Base-by-base conservation (phyloP, 2,329 filamentous ascomycete genomes). In the Ascochyta fabae region DNA sequence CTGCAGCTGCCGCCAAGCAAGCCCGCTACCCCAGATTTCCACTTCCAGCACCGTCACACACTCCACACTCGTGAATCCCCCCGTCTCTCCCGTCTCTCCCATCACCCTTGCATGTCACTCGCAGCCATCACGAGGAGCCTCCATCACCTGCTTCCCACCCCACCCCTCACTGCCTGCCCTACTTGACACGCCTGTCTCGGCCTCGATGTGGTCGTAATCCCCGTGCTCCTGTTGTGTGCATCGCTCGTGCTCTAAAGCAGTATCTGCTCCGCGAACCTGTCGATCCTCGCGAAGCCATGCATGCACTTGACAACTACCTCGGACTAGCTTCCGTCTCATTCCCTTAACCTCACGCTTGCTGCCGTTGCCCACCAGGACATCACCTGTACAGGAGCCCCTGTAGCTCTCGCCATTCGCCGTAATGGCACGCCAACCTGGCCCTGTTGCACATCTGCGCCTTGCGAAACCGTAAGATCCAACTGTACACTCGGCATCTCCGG, bases 271-370 rank as follows among this genome's bases (percentile, higher is more conserved):
- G 52, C 36, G 52, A 55, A 36, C 52, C 45, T 43, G 45, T 49
- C 52, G 40, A 44, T 54, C 52, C 4, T 31, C 35, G 40, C 27
- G 12, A 50, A 46, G 41, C 46, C 35, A 55, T 55, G 46, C 46
- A 49, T 55, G 52, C 52, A 50, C 35, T 31, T 36, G 52, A 24
- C 46, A 16, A 35, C 52, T 19, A 23, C 47, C 46, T 46, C 35
- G 52, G 52, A 41, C 52, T 55, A 55, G 53, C 48, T 31, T 40
- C 53, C 53, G 48, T 35, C 27, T 19, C 44, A 19, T 35, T 38
- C 22, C 39, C 23, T 56, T 48, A 52, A 48, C n/a, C 54, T 62
- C 58, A 57, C 66, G 39, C 61, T 59, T 64, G 29, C 43, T 53
- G 46, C 51, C 53, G 26, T 39, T 36, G 15, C n/a, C 42, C 43